Conservation (phyloP, 148 eudicot species). For the Camellia japonica region DNA sequence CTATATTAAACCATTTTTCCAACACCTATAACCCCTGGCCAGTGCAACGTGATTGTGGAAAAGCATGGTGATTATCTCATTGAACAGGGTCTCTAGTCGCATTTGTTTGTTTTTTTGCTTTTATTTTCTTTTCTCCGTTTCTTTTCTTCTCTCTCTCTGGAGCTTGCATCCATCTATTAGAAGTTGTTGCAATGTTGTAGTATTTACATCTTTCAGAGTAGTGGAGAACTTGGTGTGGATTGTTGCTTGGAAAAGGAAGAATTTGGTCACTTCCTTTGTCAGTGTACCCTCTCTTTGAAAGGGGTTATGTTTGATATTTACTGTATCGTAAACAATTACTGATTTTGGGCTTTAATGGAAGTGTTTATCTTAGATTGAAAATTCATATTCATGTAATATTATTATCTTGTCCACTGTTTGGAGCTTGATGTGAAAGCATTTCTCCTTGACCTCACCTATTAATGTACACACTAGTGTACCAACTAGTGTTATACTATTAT, state of each 20-base stretch:
- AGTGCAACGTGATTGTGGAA: too few species aligned
- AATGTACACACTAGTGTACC: too few species aligned
- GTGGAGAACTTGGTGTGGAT: background rate
- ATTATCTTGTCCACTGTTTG: background rate
- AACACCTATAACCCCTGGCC: too few species aligned
- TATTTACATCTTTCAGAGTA: background rate
- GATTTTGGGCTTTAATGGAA: background rate
- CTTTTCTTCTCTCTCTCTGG: background rate
- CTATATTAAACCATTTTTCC: too few species aligned
- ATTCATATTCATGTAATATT: background rate
- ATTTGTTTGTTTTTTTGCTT: too few species aligned
- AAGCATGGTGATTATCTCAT: too few species aligned
- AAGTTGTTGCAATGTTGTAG: background rate
- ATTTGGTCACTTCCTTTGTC: background rate
- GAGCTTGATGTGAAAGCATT: background rate
- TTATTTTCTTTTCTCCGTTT: background rate
- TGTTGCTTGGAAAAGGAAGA: constrained; percentile 14
- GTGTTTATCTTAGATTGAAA: background rate
- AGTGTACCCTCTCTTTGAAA: background rate
- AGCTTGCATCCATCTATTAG: background rate
- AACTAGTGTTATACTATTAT: too few species aligned
- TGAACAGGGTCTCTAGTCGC: too few species aligned
- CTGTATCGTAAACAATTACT: background rate
- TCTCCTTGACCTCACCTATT: background rate
- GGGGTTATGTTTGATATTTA: background rate